Percentiles rank a stretch among this genome's conserved stretches.
These are phyloP conservation scores for Acanthamoeba castellanii DNA, from an alignment of 208 protist species.

Conservation along the genomic window DNA sequence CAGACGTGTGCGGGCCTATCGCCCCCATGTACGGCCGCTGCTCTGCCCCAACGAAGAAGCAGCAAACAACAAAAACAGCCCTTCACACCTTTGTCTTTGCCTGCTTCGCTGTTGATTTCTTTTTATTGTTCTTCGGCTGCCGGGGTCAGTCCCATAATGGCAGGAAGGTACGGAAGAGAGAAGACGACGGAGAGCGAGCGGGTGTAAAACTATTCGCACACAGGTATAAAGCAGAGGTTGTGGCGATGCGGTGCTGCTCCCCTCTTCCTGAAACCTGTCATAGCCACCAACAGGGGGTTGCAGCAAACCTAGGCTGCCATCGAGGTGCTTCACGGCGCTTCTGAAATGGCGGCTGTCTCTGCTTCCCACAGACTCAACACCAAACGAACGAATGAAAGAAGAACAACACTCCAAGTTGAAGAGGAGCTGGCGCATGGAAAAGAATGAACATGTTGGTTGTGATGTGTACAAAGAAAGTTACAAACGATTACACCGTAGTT, in stretches of 20 bases:
- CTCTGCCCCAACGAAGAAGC: too few species aligned
- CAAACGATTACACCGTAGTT: background rate
- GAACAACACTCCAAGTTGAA: too few species aligned
- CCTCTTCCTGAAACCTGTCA: conserved; percentile 31
- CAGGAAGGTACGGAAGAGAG: background rate
- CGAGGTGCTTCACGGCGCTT: background rate
- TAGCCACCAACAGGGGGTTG: background rate
- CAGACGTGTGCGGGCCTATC: background rate
- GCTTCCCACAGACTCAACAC: background rate
- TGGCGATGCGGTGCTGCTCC: background rate
- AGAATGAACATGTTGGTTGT: background rate
- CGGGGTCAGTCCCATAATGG: background rate
- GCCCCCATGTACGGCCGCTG: background rate
- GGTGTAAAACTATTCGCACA: background rate
- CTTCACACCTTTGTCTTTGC: too few species aligned
- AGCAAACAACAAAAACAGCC: too few species aligned
- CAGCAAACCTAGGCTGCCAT: background rate
- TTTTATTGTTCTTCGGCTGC: too few species aligned
- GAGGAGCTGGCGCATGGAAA: too few species aligned
- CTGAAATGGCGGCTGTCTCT: background rate
- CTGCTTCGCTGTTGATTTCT: too few species aligned
- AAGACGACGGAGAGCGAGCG: background rate
- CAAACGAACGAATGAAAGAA: background rate
- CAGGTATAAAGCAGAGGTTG: conserved; percentile 14
- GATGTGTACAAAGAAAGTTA: background rate